A percentile compares a stretch with the other conserved stretches of the same genome.
These are phyloP conservation scores for Sugiyamaella neomexicana DNA, from an alignment of 1,139 yeast species.

Conservation along the genomic window DNA sequence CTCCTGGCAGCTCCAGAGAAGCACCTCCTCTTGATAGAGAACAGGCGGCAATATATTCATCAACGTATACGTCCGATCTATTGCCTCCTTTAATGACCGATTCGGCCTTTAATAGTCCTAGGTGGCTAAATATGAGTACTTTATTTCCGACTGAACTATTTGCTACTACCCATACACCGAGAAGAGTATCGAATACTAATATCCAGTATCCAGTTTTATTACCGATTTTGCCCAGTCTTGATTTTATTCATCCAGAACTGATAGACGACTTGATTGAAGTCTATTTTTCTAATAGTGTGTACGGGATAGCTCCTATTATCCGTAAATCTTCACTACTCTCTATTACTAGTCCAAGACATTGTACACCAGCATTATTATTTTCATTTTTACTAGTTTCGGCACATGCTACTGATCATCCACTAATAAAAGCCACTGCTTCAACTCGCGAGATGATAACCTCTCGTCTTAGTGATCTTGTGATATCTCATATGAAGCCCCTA, in stretches of 20 bases:
- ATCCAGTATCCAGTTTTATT: conserved; percentile 23
- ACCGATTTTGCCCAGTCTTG: conserved; percentile 18
- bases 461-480: conserved; percentile 34
- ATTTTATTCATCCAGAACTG: conserved; percentile 23
- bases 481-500: conserved; percentile 33
- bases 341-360: conserved; percentile 32
- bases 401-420: conserved; percentile 43
- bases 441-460: conserved; percentile 35
- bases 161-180: conserved; percentile 20
- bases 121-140: conserved; percentile 25
- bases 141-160: conserved; percentile 25
- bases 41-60: not conserved
- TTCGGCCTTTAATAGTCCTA: conserved; percentile 23
- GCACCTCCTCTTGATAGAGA: not conserved
- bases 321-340: conserved; percentile 29
- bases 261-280: conserved; percentile 27
- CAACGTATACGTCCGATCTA: conserved; percentile 2
- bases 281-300: conserved; percentile 29
- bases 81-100: conserved; percentile 17
- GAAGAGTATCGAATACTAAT: conserved; percentile 14
- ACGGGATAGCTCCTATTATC: conserved; percentile 31
- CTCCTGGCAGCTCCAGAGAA: not conserved
- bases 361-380: conserved; percentile 39
- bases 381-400: conserved; percentile 42
- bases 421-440: conserved; percentile 38